Base-by-base conservation (phyloP, 2,329 filamentous ascomycete species). In the Trichoderma harzianum region DNA sequence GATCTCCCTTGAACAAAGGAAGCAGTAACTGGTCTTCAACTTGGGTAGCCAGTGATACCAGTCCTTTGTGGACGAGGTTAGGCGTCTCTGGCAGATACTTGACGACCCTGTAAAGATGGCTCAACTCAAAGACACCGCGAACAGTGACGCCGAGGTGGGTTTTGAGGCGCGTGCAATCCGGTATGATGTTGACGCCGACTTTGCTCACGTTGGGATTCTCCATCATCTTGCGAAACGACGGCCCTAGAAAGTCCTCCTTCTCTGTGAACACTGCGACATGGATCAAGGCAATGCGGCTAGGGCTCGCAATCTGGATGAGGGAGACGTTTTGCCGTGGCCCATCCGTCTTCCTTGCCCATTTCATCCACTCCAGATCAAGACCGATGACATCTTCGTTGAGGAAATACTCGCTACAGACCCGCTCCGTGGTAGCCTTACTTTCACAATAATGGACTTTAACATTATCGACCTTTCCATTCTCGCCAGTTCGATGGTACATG, bases 361-460 rank as follows among this genome's bases (percentile, higher is more conserved):
- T 74, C 67, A 89, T 86, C 95, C 95, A 98, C 82, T 98, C 95
- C 73, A 98, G 86, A 77, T 98, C 95, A 73, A 98, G 94, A 0
- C 95, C 95, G n/a, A 98, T 79, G 2, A 97, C 81, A 51, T 88
- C 84, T 77, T 96, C 89, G 30, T 86, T 75, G 51, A 90, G 78
- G 75, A 98, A 97, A 71, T 91, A 86, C 71, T 87, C 80, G 72
- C 88, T 80, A 72, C 89, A 85, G 8, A 92, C 86, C 7, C 84
- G 81, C 79, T 98, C 93, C 21, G 92, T 91, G 3, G 88, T 88
- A 43, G 89, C 83, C 58, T 86, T 87, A 71, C 85, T 91, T 63
- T 84, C 89, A 83, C 94, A 97, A 80, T 97, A 97, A 78, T 95
- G 90, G 1, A 97, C 89, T 71, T 86, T 87, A 60, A 93, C 88